phyloP scores from a whole-genome alignment of 805 yeast species.

The Starmera amethionina region DNA sequence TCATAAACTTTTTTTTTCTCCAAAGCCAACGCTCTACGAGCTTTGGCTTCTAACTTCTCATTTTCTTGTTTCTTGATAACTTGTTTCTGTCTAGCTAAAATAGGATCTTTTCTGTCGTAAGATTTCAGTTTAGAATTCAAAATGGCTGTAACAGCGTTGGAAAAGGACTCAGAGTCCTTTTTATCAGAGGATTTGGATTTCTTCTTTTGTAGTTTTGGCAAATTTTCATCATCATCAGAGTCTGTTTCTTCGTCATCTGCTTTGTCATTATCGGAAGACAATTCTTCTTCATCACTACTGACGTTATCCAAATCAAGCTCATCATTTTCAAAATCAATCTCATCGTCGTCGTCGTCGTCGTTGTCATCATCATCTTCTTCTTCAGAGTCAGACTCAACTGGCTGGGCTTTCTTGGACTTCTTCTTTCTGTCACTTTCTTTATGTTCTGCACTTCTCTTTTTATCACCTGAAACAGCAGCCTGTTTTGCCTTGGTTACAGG shows the following conservation, averaged over 20 bases:
- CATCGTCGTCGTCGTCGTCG: no score
- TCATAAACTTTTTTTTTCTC: conserved; percentile 67
- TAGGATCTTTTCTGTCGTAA: conserved; percentile 82
- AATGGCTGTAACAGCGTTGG: conserved; percentile 76
- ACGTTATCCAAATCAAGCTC: neutral
- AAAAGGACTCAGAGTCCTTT: conserved; percentile 60
- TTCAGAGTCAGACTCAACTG: neutral
- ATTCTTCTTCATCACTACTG: neutral
- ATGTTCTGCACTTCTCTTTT: neutral
- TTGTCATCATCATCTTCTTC: neutral
- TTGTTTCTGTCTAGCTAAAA: conserved; percentile 73
- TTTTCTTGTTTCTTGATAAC: conserved; percentile 65
- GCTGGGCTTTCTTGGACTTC: neutral
- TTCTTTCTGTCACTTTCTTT: neutral
- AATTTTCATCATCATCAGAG: conserved; percentile 26
- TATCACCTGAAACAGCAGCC: neutral
- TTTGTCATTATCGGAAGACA: conserved; percentile 6
- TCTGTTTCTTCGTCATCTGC: conserved; percentile 14
- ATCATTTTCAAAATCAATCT: conserved; percentile 1
- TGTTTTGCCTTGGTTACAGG: neutral
- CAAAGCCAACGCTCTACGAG: conserved; percentile 53
- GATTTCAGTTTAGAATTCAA: conserved; percentile 81
- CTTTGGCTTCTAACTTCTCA: conserved; percentile 76
- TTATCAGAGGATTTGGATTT: conserved; percentile 47
- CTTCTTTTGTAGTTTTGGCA: conserved; percentile 41